Base-by-base conservation (phyloP, 345 rosid genomes). In the Melastoma malabathricum region DNA sequence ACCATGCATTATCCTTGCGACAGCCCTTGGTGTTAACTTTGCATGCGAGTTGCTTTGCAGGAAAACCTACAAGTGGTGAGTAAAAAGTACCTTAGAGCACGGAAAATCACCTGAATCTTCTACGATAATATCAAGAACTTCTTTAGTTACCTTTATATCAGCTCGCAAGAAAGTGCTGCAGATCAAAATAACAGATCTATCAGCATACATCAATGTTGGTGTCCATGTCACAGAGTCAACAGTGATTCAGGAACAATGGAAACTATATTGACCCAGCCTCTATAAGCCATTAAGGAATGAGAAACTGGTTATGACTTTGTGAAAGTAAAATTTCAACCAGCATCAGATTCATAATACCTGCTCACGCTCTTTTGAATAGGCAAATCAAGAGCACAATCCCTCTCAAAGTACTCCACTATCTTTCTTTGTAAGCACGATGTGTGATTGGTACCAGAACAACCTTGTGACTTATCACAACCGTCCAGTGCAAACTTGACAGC, bases 1-100 rank as follows among this genome's bases (percentile, higher is more conserved):
- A 66, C 93, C 96, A 59, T 87, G 96, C 85, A 92, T 75, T 78
- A 87, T 82, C 65, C 96, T 92, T 44, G 94, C 94, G 41, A 89
- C 62, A 55, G 90, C 86, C 70, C 98, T 78, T 34, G 96, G 96
- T 48, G 95, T 92, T 68, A 92, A 87, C 70, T 84, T 92, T 19
- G 74, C 71, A 13, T 92, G 81, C 2, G 77, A 75, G 61, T 84
- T 87, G 59, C 89, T 72, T 72, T 80, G 96, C 65, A 82, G 60
- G 68, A 92, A 87, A 55, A 92, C 96, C 98, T 92, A 62, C 59
- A 55, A 67, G 31, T 38, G 48, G 60, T 57, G 49, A 51, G 61
- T 48, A 62, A 68, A 49, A 52, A 41, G 34, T 44, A 13, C 18
- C 31, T 44, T 13, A 49, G 22, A 25, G 45, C 20, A 18, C 15